These are phyloP conservation scores for Melastoma candidum DNA, from an alignment of 441 rosid genomes.

Conservation along the genomic window DNA sequence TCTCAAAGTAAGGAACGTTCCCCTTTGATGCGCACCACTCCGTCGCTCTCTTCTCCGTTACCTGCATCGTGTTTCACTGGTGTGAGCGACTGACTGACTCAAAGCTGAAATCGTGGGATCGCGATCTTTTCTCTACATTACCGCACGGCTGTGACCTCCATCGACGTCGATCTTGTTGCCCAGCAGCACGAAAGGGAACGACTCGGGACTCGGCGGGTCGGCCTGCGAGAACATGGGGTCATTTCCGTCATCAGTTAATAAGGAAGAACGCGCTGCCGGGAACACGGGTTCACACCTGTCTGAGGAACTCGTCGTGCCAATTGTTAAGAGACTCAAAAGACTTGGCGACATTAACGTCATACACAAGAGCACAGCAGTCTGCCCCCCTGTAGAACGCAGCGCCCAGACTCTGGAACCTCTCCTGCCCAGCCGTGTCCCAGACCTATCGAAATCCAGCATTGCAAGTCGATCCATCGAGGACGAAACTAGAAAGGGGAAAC, in stretches of 20 bases:
- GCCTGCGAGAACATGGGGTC: constrained; percentile 5
- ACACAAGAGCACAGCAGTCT: constrained; percentile 11
- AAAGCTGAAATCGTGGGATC: too few relatives aligned
- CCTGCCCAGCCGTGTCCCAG: constrained; percentile 18
- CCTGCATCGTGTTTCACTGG: constrained; percentile 13
- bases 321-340: constrained; percentile 10
- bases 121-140: neutral
- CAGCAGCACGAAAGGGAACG: constrained; percentile 11
- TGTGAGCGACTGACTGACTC: too few relatives aligned
- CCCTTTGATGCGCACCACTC: constrained; percentile 50
- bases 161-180: constrained; percentile 12
- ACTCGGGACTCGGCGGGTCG: constrained; percentile 2
- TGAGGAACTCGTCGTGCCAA: constrained; percentile 12
- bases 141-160: constrained; percentile 14
- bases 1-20: constrained; percentile 44
- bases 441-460: neutral
- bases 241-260: neutral
- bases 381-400: constrained; percentile 14
- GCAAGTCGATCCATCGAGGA: neutral
- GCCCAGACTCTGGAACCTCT: constrained; percentile 13
- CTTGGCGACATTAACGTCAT: constrained; percentile 9
- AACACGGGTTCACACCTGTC: constrained; percentile 5
- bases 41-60: constrained; percentile 33
- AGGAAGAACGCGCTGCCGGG: neutral
- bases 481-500: neutral